These are phyloP conservation scores for Cryptosporidium sp. DNA, from an alignment of 169 alveolate species.

Conservation along the genomic window DNA sequence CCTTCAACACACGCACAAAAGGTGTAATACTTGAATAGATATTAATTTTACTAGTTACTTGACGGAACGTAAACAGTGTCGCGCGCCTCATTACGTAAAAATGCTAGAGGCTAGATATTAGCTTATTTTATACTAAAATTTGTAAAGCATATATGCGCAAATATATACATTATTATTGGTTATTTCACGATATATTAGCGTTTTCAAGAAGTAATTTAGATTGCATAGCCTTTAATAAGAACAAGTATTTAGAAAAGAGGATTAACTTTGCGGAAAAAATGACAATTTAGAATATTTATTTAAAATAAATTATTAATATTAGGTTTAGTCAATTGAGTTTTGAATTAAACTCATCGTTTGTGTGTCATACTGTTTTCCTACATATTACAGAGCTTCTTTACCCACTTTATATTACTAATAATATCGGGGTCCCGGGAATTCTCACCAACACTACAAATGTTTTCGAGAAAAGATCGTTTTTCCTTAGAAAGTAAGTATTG, in stretches of 20 bases:
- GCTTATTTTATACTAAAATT: too few species aligned
- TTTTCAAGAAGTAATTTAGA: neutral
- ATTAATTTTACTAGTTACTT: conserved; percentile 50
- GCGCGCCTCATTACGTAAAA: conserved; percentile 61
- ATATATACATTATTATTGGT: neutral
- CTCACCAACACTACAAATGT: conserved; percentile 63
- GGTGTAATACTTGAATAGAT: conserved; percentile 4
- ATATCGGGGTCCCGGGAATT: conserved; percentile 58
- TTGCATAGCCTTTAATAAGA: neutral
- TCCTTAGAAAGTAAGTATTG: conserved; percentile 54
- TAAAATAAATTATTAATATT: neutral
- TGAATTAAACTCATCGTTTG: neutral
- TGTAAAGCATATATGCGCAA: neutral
- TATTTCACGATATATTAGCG: neutral
- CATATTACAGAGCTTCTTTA: conserved; percentile 52
- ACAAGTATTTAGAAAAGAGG: neutral
- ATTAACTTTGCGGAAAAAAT: neutral
- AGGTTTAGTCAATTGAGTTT: neutral
- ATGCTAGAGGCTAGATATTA: conserved; percentile 5
- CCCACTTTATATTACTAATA: conserved; percentile 62
- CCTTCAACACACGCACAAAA: conserved; percentile 19
- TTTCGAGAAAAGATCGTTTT: conserved; percentile 43
- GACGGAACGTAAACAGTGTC: conserved; percentile 27
- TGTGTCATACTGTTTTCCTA: neutral
- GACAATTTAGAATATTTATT: neutral